Evolutionary conservation across 2,329 filamentous ascomycete genomes (phyloP).

Genomic region (Dactylonectria macrodidyma): DNA sequence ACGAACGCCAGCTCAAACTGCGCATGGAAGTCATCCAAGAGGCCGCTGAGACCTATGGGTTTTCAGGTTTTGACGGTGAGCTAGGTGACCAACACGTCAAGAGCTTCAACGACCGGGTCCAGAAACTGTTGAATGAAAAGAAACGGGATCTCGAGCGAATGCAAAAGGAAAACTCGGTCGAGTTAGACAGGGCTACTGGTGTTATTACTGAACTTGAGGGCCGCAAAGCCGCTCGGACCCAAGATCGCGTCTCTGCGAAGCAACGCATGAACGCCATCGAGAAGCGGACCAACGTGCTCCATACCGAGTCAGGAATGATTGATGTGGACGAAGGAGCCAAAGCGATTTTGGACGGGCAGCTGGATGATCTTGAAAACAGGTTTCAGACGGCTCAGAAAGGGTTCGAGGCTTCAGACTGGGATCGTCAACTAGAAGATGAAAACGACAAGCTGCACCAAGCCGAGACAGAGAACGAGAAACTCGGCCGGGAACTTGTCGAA

Average conservation of each 20-base stretch:
- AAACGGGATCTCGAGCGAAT: constrained; percentile 82
- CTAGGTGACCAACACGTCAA: constrained; percentile 81
- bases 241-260: constrained; percentile 81
- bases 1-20: constrained; percentile 82
- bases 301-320: constrained; percentile 79
- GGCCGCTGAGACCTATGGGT: constrained; percentile 81
- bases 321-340: constrained; percentile 89
- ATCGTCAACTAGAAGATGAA: constrained; percentile 77
- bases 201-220: constrained; percentile 82
- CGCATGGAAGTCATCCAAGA: constrained; percentile 84
- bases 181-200: constrained; percentile 80
- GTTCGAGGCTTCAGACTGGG: constrained; percentile 76
- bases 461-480: constrained; percentile 79
- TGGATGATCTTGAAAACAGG: constrained; percentile 76
- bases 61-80: constrained; percentile 88
- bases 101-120: constrained; percentile 83
- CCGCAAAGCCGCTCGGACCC: constrained; percentile 78
- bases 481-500: constrained; percentile 87
- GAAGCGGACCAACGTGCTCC: constrained; percentile 75
- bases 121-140: constrained; percentile 83
- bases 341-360: constrained; percentile 81
- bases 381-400: constrained; percentile 75
- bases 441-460: constrained; percentile 77
- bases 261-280: constrained; percentile 83
- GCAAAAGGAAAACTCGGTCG: constrained; percentile 80